phyloP scores from a whole-genome alignment of 2,329 filamentous ascomycete species.

The Paraphaeosphaeria minitans region DNA sequence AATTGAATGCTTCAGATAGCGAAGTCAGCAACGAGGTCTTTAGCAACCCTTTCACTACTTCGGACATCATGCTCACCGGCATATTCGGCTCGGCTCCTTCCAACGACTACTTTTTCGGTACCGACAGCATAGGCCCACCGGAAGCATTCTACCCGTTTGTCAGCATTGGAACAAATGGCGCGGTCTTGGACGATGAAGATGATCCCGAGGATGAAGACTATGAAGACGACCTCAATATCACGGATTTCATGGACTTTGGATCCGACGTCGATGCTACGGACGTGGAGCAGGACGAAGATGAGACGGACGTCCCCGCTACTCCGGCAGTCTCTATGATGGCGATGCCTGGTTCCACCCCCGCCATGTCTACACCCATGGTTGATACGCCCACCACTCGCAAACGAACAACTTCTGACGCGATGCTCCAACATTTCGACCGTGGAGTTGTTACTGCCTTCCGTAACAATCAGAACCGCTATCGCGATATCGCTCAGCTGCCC shows the following conservation, averaged over 20 bases:
- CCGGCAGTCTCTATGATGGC: conserved; percentile 40
- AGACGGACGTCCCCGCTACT: conserved; percentile 44
- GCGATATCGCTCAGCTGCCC: conserved; percentile 45
- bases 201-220: conserved; percentile 64
- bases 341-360: conserved; percentile 38
- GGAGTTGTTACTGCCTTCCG: conserved; percentile 52
- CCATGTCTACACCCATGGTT: conserved; percentile 26
- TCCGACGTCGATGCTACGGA: conserved; percentile 43
- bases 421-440: conserved; percentile 56
- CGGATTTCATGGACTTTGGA: conserved; percentile 48
- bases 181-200: conserved; percentile 61
- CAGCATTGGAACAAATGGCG: conserved; percentile 61
- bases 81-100: conserved; percentile 58
- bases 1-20: conserved; percentile 46
- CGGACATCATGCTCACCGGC: conserved; percentile 77
- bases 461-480: conserved; percentile 47
- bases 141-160: conserved; percentile 77
- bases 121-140: conserved; percentile 71
- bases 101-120: conserved; percentile 55
- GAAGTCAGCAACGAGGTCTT: conserved; percentile 45
- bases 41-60: conserved; percentile 48
- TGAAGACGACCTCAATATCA: conserved; percentile 55
- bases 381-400: conserved; percentile 34
- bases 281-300: conserved; percentile 42
- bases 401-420: conserved; percentile 40